These are phyloP conservation scores for Myxozyma neotropica DNA, from an alignment of 805 yeast genomes.

Conservation along the genomic window DNA sequence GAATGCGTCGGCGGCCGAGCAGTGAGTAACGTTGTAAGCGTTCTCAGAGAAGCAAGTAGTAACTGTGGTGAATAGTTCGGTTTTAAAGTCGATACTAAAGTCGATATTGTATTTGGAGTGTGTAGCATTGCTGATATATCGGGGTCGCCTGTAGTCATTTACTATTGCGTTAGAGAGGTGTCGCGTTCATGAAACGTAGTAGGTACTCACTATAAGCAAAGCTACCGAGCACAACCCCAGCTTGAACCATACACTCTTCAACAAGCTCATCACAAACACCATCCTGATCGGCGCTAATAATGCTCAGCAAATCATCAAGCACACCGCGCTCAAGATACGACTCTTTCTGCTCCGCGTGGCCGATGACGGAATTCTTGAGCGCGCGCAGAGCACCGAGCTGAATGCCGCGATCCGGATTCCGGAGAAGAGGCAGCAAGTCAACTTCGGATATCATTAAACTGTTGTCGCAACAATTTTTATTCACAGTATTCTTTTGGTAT, in stretches of 20 bases:
- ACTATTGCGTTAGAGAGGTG: too few species aligned
- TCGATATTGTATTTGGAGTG: constrained; percentile 10
- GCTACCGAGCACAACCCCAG: constrained; percentile 39
- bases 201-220: constrained; percentile 41
- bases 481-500: too few species aligned
- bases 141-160: constrained; percentile 23
- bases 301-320: constrained; percentile 34
- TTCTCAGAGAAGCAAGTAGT: constrained; percentile 21
- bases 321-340: constrained; percentile 35
- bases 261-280: constrained; percentile 3
- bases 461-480: neutral
- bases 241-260: constrained; percentile 35
- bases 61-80: constrained; percentile 14
- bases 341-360: constrained; percentile 42
- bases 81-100: constrained; percentile 12
- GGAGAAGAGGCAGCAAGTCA: constrained; percentile 20
- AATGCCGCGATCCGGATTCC: constrained; percentile 13
- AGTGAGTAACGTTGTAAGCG: constrained; percentile 22
- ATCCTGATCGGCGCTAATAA: constrained; percentile 32
- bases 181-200: too few species aligned
- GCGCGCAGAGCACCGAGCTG: constrained; percentile 34
- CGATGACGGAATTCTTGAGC: constrained; percentile 42
- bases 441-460: constrained; percentile 28
- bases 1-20: constrained; percentile 17
- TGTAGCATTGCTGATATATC: constrained; percentile 19